Conservation (phyloP, 2,329 filamentous ascomycete species). For the Fusarium setosum region DNA sequence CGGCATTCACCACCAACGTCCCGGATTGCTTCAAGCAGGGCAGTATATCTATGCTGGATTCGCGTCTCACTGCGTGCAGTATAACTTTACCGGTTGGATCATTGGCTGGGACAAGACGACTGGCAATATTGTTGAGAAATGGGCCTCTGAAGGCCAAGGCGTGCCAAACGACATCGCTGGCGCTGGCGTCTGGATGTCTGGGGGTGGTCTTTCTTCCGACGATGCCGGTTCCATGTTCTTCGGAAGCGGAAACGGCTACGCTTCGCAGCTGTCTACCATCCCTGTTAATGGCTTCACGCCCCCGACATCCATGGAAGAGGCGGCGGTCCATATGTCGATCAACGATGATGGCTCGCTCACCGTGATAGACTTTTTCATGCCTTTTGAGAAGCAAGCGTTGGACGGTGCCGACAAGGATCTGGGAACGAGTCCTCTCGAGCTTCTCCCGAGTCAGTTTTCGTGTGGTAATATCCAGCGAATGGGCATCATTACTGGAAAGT, state of each 20-base stretch:
- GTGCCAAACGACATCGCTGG: slow-evolving; percentile 51
- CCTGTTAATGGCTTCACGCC: slow-evolving; percentile 53
- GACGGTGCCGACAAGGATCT: slow-evolving; percentile 64
- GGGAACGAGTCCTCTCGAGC: slow-evolving; percentile 58
- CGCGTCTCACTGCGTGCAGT: slow-evolving; percentile 66
- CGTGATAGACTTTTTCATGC: slow-evolving; percentile 65
- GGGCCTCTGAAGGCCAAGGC: slow-evolving; percentile 54
- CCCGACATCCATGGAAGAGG: slow-evolving; percentile 57
- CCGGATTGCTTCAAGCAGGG: slow-evolving; percentile 58
- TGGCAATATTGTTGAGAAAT: slow-evolving; percentile 51
- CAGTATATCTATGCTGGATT: slow-evolving; percentile 63
- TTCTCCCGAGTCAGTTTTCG: slow-evolving; percentile 54
- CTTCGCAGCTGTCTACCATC: slow-evolving; percentile 51
- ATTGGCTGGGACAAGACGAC: slow-evolving; percentile 59
- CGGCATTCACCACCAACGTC: slow-evolving; percentile 63
- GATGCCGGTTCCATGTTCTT: slow-evolving; percentile 53
- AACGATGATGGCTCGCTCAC: slow-evolving; percentile 55
- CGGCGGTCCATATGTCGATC: slow-evolving; percentile 57
- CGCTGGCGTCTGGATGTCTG: slow-evolving; percentile 58
- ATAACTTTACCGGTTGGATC: slow-evolving; percentile 66
- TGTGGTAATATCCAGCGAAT: slow-evolving; percentile 58
- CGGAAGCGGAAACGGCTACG: slow-evolving; percentile 55
- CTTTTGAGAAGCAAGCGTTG: slow-evolving; percentile 61
- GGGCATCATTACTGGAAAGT: slow-evolving; percentile 63
- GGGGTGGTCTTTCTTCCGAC: slow-evolving; percentile 53